Base-by-base conservation (phyloP, 257 asterid species). In the Cynanchum wilfordii region DNA sequence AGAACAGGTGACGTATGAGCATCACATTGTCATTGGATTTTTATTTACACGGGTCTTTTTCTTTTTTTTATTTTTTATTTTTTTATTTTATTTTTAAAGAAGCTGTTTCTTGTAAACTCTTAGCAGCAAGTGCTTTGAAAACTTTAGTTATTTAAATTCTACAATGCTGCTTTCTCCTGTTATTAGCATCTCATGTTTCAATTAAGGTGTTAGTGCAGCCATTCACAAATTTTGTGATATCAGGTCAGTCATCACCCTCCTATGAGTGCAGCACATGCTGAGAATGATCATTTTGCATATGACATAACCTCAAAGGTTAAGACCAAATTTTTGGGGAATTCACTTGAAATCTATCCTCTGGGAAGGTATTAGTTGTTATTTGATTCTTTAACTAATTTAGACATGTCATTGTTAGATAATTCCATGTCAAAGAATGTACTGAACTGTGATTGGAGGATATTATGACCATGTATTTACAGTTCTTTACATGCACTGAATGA, bases 181-280 rank as follows among this genome's bases (percentile, higher is more conserved):
- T 33, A 16, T 69, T 13, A 17, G 49, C 5, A 38, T 54, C 44
- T 40, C 44, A 57, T 60, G 20, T 72, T 72, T 60, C 7, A 64
- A 10, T 2, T 16, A 50, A 33, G 30, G 52, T 54, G 25, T 30
- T 70, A 20, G 75, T 71, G 57, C 30, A 36, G 36, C 22, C 25
- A 20, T 15, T 56, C 25, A 54, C 55, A 6, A 40, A 52, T 40
- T 30, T n/a, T 54, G 24, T 79, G 52, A 29, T 62, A 50, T 68
- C 77, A 81, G 85, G 85, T 81, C 45, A 73, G 84, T 54, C 98
- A 92, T 84, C 98, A 92, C 71, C 98, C 98, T 73, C 98, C 98
- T 57, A 92, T 88, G 92, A 87, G 97, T 85, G 97, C 97, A 25
- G 98, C 88, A 52, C 98, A 90, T 85, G 98, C 96, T 51, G 98